Evolutionary conservation across 768 basidiomycete species (phyloP).

Genomic region (Multifurca ochricompacta): DNA sequence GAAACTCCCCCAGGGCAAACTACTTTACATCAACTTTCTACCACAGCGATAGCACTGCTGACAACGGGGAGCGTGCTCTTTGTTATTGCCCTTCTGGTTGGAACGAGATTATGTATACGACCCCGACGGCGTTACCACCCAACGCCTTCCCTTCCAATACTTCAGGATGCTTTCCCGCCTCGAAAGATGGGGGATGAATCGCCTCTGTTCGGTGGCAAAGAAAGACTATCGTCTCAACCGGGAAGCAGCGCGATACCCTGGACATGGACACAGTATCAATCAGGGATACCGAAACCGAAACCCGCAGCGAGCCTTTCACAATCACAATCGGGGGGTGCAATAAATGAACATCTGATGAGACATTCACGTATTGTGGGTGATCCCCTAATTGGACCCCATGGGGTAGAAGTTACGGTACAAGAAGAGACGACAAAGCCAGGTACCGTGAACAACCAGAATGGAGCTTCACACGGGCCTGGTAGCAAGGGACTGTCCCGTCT

Average conservation of each 20-base stretch:
- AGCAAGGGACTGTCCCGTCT: slow-evolving; percentile 17
- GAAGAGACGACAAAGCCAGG: slow-evolving; percentile 2
- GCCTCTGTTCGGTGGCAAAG: slow-evolving; percentile 72
- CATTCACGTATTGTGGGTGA: slow-evolving; percentile 12
- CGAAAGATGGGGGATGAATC: slow-evolving; percentile 50
- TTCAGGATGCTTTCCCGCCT: slow-evolving; percentile 47
- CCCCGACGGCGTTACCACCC: slow-evolving; percentile 48
- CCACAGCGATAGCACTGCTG: slow-evolving; percentile 44
- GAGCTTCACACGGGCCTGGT: background rate
- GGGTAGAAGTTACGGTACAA: slow-evolving; percentile 1
- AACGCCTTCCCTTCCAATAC: slow-evolving; percentile 68
- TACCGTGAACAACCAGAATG: background rate
- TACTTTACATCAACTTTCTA: slow-evolving; percentile 34
- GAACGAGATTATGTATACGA: slow-evolving; percentile 40
- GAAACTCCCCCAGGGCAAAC: slow-evolving; percentile 7
- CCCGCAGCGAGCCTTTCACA: background rate
- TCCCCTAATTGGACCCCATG: background rate
- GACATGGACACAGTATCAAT: slow-evolving; percentile 35
- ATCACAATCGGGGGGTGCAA: background rate
- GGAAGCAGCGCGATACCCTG: slow-evolving; percentile 39
- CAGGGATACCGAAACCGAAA: slow-evolving; percentile 16
- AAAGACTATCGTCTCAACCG: slow-evolving; percentile 41
- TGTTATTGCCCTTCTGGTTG: slow-evolving; percentile 40
- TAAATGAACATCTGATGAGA: background rate
- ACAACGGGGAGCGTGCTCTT: slow-evolving; percentile 44